Conservation (phyloP, 805 yeast genomes). For the Cyberlindnera xylosilytica region DNA sequence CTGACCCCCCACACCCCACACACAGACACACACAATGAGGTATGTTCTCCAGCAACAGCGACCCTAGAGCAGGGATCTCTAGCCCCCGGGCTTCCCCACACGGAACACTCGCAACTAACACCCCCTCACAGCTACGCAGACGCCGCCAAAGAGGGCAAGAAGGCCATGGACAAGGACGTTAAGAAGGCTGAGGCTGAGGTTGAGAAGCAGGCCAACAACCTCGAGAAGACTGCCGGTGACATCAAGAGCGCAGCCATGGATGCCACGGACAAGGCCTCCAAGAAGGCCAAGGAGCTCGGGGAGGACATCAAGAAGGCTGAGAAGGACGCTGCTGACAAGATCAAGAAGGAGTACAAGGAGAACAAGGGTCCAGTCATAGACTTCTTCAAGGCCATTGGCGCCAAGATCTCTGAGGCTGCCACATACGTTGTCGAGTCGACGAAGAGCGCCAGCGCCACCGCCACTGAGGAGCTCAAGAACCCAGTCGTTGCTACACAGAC, state of each 20-base stretch:
- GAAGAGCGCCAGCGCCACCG: constrained; percentile 20
- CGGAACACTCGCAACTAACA: constrained; percentile 7
- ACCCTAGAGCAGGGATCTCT: too few species aligned
- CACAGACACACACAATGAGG: too few species aligned
- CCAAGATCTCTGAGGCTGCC: constrained; percentile 22
- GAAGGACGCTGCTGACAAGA: constrained; percentile 32
- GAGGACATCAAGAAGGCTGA: constrained; percentile 31
- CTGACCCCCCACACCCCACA: too few species aligned
- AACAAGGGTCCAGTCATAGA: constrained; percentile 27
- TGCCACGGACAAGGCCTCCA: constrained; percentile 21
- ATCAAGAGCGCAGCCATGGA: constrained; percentile 18
- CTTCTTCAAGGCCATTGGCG: constrained; percentile 21
- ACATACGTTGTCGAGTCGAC: constrained; percentile 22
- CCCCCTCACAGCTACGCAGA: constrained; percentile 17
- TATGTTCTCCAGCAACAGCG: too few species aligned
- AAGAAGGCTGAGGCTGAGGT: constrained; percentile 12
- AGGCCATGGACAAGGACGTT: constrained; percentile 18
- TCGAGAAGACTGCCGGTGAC: constrained; percentile 21
- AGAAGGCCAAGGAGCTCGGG: constrained; percentile 23
- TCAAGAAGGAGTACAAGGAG: constrained; percentile 31
- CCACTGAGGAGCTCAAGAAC: constrained; percentile 48
- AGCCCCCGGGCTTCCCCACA: too few species aligned
- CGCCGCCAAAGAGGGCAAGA: constrained; percentile 20
- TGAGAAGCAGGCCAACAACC: constrained; percentile 9
- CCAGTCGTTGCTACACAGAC: constrained; percentile 59